Evolutionary conservation across 1,284 basidiomycete genomes (phyloP).

Genomic region (Tranzscheliella williamsii): DNA sequence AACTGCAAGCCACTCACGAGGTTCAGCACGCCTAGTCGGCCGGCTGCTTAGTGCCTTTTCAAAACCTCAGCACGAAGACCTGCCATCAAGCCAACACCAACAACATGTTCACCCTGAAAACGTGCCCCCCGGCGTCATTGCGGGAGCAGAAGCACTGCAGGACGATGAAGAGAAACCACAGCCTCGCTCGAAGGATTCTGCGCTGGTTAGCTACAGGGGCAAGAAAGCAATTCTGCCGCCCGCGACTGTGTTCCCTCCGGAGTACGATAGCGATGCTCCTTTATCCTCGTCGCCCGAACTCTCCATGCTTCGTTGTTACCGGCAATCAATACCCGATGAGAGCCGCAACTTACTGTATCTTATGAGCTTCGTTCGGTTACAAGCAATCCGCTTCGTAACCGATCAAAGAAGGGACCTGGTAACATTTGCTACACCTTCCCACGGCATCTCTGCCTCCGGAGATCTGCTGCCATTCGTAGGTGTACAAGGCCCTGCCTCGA

Average conservation of each 20-base stretch:
- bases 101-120: too few relatives aligned
- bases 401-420: constrained; percentile 24
- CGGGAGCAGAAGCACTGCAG: too few relatives aligned
- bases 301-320: constrained; percentile 33
- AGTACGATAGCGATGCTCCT: constrained; percentile 7
- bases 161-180: not conserved
- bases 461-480: constrained; percentile 32
- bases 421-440: constrained; percentile 28
- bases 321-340: constrained; percentile 1
- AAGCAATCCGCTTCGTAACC: constrained; percentile 27
- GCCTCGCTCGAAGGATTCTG: not conserved
- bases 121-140: too few relatives aligned
- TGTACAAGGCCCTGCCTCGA: too few relatives aligned
- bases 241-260: constrained; percentile 12
- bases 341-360: constrained; percentile 15
- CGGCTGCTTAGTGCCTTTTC: constrained; percentile 30
- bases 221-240: not conserved
- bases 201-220: not conserved
- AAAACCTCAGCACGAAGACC: too few relatives aligned
- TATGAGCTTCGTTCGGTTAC: constrained; percentile 28
- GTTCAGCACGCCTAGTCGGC: constrained; percentile 20
- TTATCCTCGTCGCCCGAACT: constrained; percentile 41
- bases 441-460: constrained; percentile 28
- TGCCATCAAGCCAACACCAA: too few relatives aligned
- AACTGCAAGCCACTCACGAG: not conserved